Base-by-base conservation (phyloP, 345 rosid species). In the Durio zibethinus region DNA sequence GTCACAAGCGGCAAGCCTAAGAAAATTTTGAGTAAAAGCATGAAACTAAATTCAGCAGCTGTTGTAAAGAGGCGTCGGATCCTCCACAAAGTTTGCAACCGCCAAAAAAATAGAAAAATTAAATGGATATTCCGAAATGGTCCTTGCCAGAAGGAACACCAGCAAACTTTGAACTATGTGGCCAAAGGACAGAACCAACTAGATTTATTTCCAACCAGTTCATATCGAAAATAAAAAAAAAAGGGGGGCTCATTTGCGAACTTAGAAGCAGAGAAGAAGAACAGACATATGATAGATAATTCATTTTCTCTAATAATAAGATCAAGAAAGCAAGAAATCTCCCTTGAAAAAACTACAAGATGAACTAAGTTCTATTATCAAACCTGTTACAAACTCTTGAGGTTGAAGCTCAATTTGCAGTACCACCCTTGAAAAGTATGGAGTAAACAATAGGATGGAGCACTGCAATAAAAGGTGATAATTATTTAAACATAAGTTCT, bases 311-410 rank as follows among this genome's bases (percentile, higher is more conserved):
- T 29, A 29, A 61, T 29, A 38, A 18, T 60, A 45, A 27, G 21
- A 75, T 61, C 43, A 59, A 62, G n/a, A n/a, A n/a, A n/a, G n/a
- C 16, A 75, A 18, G 45, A 62, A 31, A 61, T 18, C 12, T 20
- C 16, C 56, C n/a, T n/a, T n/a, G n/a, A n/a, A n/a, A n/a, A n/a
- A n/a, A n/a, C n/a, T n/a, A n/a, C n/a, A n/a, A n/a, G n/a, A n/a
- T n/a, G n/a, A n/a, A n/a, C 38, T 7, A 77, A 73, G 7, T 59
- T 43, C 56, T 80, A 79, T 78, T 67, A 75, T 61, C 86, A 78
- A 74, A 94, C 98, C 98, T 84, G 97, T 91, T 33, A 94, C 90
- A 85, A 93, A 94, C 80, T 93, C 98, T 78, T 79, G 94, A 70
- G 98, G 99, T 72, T 89, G 96, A 77, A 93, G 97, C 79, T 87